Percentiles rank a stretch among this genome's conserved stretches.
Conservation (phyloP, 805 yeast genomes). For the Starmerella bombicola region DNA sequence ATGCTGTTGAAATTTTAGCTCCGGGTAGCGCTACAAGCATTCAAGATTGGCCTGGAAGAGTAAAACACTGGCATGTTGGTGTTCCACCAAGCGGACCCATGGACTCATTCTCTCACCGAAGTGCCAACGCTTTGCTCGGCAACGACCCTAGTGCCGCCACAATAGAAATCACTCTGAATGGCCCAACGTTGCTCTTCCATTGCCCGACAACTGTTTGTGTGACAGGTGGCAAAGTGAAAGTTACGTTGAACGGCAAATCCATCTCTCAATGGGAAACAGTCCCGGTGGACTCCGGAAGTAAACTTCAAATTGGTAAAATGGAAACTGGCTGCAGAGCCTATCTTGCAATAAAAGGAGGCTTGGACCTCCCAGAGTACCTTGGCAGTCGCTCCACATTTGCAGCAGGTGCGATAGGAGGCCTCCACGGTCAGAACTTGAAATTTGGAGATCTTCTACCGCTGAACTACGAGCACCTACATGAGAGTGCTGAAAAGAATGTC, state of each 20-base stretch:
- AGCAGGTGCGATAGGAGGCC: slow-evolving; percentile 80
- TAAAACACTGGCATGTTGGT: slow-evolving; percentile 77
- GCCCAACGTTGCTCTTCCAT: slow-evolving; percentile 80
- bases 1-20: slow-evolving; percentile 67
- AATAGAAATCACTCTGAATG: slow-evolving; percentile 73
- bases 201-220: slow-evolving; percentile 63
- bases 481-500: slow-evolving; percentile 30
- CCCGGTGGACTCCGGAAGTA: slow-evolving; percentile 58
- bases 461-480: slow-evolving; percentile 30
- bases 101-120: slow-evolving; percentile 83
- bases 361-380: slow-evolving; percentile 84
- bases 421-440: slow-evolving; percentile 82
- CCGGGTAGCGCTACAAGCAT: slow-evolving; percentile 96
- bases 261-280: slow-evolving; percentile 65
- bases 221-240: slow-evolving; percentile 72
- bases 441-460: slow-evolving; percentile 83
- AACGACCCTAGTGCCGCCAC: slow-evolving; percentile 75
- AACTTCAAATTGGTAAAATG: slow-evolving; percentile 68
- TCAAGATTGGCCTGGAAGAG: slow-evolving; percentile 90
- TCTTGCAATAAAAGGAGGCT: slow-evolving; percentile 81
- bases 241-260: slow-evolving; percentile 48
- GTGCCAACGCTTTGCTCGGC: slow-evolving; percentile 86
- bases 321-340: slow-evolving; percentile 78
- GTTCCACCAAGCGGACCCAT: slow-evolving; percentile 99
- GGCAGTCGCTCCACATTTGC: slow-evolving; percentile 97